Evolutionary conservation across 257 asterid species (phyloP), one percentile per base, ranked within the genome.

Genomic region (Solanum dulcamara): DNA sequence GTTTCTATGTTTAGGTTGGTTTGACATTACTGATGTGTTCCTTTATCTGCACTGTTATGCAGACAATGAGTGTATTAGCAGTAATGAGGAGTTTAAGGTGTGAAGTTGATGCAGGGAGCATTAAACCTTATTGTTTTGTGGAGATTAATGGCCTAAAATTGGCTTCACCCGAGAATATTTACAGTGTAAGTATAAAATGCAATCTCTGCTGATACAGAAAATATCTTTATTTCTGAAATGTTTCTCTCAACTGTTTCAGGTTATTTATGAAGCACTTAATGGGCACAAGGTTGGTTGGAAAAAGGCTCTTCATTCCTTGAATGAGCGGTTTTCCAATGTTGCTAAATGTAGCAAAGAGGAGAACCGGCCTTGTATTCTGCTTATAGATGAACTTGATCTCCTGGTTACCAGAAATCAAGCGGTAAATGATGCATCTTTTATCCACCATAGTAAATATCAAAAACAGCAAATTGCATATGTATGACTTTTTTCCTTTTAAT

Each of bases 251-350:
- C 84, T 71, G 85, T 89, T 93, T 87, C 93, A 96, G 99, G 98
- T 96, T 72, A 95, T 96, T 75, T 95, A 95, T 22, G 99, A 95
- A 90, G 96, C 97, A 80, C 87, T 96, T 85, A 92, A 89, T 86
- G 99, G 99, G 64, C 95, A 96, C 85, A 94, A 91, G 92, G 95
- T 96, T 84, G 92, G 96, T 81, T 96, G 99, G 99, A 95, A 96
- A 87, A 96, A 93, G 92, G 99, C 98, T 85, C 98, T 95, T 77
- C 84, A 93, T 83, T 85, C 91, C 84, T 89, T 96, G 90, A 96
- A 94, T 86, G 98, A 93, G 86, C 91, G 93, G 74, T 96, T 94
- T 88, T 93, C 98, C 59, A 92, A 91, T 88, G 97, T 91, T 87
- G 87, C 86, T 22, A 91, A 90, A 32, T 79, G 59, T 77, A 87